Base-by-base conservation (phyloP, 192 early-diverging fungal genomes). In the Spizellomyces sp. region DNA sequence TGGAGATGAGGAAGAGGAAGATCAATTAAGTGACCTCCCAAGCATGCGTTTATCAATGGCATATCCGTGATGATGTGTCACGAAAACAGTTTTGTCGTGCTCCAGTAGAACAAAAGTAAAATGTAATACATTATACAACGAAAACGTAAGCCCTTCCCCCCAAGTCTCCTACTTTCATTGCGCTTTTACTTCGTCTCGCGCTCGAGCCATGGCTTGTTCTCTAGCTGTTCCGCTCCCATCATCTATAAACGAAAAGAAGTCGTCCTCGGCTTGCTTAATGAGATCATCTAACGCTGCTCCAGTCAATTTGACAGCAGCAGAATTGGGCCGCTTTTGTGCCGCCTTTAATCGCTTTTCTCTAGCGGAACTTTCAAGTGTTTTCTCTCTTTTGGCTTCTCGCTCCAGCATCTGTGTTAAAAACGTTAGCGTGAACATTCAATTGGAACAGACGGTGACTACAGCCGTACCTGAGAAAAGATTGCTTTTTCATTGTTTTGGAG, bases 281-380 rank as follows among this genome's bases (percentile, higher is more conserved):
- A 86, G 58, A 61, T 87, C 86, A 19, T 82, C 79, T 17, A 82
- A 65, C 0, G 61, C 66, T 4, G 65, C 9, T 8, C 80, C 82
- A 5, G 66, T 61, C n/a, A 77, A 80, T 22, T 67, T 75, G 36
- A 75, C 27, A 44, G 73, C 72, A 44, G 67, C 71, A n/a, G 78
- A 80, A 57, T 76, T 80, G 43, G 83, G 80, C 58, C 85, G 66
- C 62, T 86, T 83, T 67, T 88, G 85, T 6, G 76, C 73, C 9
- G 85, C 84, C 65, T 88, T 88, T 48, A 88, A 73, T 44, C 87
- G 64, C 77, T 85, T 87, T 68, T 88, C 87, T 36, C 85, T 57
- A 6, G 82, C 83, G 14, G 81, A 54, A 12, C 75, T 60, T 73
- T 88, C 87, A 27, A 88, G 75, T 7, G 85, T 87, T 64, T 88